Conservation (phyloP, 2,329 filamentous ascomycete species). For the Cadophora gregata region DNA sequence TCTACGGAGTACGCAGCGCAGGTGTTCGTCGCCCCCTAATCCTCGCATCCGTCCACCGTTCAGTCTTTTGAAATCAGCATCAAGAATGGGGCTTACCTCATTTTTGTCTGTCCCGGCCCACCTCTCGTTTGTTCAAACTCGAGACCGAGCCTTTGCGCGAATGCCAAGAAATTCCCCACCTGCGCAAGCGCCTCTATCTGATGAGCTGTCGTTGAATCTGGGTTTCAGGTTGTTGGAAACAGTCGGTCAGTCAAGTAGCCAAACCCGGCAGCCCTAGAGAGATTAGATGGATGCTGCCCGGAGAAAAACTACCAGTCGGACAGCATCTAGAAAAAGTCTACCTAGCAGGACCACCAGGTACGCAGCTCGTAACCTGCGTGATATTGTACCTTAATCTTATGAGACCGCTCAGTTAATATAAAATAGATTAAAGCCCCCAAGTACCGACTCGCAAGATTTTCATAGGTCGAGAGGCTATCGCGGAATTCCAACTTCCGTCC, state of each 20-base stretch:
- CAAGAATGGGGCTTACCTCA: background rate
- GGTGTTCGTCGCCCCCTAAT: background rate
- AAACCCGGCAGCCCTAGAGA: conserved; percentile 15
- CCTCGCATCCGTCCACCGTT: background rate
- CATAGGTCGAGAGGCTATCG: conserved; percentile 13
- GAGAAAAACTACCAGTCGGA: conserved; percentile 28
- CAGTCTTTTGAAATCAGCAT: background rate
- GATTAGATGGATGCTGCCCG: conserved; percentile 25
- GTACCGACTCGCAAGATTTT: conserved; percentile 23
- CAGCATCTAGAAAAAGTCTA: conserved; percentile 15
- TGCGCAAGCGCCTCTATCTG: background rate
- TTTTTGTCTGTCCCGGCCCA: background rate
- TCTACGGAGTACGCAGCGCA: no score
- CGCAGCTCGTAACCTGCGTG: conserved; percentile 3
- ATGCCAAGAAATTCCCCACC: conserved; percentile 3
- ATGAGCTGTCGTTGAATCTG: conserved; percentile 32
- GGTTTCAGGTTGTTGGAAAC: conserved; percentile 26
- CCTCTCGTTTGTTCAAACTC: conserved; percentile 1
- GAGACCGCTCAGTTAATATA: conserved; percentile 26
- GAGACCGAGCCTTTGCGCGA: background rate
- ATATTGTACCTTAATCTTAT: conserved; percentile 30
- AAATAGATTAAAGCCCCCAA: conserved; percentile 31
- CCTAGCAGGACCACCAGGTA: conserved; percentile 24
- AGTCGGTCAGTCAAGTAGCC: conserved; percentile 2
- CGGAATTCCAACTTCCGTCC: conserved; percentile 23